phyloP scores from a whole-genome alignment of 2,329 filamentous ascomycete species.

The Aspergillus brunneoviolaceus region DNA sequence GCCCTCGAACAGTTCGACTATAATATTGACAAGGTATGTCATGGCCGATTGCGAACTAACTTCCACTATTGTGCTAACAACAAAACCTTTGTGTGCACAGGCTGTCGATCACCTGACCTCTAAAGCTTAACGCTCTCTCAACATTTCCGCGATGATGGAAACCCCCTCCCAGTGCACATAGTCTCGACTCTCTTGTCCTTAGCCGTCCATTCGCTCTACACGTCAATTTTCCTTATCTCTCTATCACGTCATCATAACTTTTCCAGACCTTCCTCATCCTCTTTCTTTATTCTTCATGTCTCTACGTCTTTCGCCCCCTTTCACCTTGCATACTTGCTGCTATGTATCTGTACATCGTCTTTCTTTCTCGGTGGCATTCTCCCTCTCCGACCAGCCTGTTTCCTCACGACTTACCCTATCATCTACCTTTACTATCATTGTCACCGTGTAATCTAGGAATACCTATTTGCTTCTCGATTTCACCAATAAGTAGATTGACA shows the following conservation, averaged over 20 bases:
- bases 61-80: background rate
- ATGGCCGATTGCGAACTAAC: background rate
- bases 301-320: conserved; percentile 16
- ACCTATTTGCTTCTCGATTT: conserved; percentile 1
- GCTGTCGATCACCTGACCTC: conserved; percentile 44
- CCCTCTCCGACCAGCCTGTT: background rate
- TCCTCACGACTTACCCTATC: background rate
- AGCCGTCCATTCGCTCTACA: conserved; percentile 5
- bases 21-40: conserved; percentile 84
- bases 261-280: conserved; percentile 13
- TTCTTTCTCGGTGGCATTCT: conserved; percentile 3
- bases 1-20: conserved; percentile 95
- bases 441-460: conserved; percentile 8
- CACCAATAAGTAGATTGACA: background rate
- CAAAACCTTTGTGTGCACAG: conserved; percentile 26
- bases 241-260: background rate
- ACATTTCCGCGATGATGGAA: background rate
- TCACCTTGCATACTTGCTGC: conserved; percentile 8
- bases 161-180: conserved; percentile 19
- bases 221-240: conserved; percentile 2
- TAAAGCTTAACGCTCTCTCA: conserved; percentile 31
- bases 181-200: background rate
- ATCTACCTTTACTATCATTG: background rate
- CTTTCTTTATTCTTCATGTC: conserved; percentile 19
- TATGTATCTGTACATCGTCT: conserved; percentile 12